Conservation (phyloP, 2,329 filamentous ascomycete genomes). For the Arthrocladium fulminans region DNA sequence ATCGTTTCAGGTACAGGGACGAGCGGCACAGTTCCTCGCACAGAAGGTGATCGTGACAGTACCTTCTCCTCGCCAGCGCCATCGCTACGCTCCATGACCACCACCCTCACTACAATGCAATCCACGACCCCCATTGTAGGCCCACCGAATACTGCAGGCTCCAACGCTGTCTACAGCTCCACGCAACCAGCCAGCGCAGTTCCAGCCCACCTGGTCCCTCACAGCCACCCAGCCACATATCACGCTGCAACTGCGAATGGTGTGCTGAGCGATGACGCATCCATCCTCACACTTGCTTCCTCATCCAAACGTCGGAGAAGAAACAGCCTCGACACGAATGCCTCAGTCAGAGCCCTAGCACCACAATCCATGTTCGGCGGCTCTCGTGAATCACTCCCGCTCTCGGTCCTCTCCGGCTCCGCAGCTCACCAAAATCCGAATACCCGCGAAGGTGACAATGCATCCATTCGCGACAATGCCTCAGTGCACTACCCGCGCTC, state of each 20-base stretch:
- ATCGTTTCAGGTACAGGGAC: constrained; percentile 73
- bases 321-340: constrained; percentile 57
- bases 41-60: constrained; percentile 58
- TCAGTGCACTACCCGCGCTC: constrained; percentile 42
- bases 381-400: constrained; percentile 54
- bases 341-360: constrained; percentile 56
- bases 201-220: constrained; percentile 48
- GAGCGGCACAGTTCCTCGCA: constrained; percentile 57
- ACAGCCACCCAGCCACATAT: constrained; percentile 49
- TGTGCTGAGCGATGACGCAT: constrained; percentile 56
- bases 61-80: constrained; percentile 58
- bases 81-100: constrained; percentile 57
- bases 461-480: constrained; percentile 27
- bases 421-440: constrained; percentile 30
- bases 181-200: constrained; percentile 54
- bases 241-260: constrained; percentile 54
- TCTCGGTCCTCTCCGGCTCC: constrained; percentile 53
- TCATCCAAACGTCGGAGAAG: constrained; percentile 54
- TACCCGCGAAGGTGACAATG: constrained; percentile 34
- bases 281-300: constrained; percentile 56
- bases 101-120: constrained; percentile 58
- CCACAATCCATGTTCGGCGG: constrained; percentile 57
- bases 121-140: constrained; percentile 34
- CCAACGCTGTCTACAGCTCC: constrained; percentile 43
- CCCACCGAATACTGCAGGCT: constrained; percentile 21